Base-by-base conservation (phyloP, 2,329 filamentous ascomycete genomes). In the Whalleya microplaca region DNA sequence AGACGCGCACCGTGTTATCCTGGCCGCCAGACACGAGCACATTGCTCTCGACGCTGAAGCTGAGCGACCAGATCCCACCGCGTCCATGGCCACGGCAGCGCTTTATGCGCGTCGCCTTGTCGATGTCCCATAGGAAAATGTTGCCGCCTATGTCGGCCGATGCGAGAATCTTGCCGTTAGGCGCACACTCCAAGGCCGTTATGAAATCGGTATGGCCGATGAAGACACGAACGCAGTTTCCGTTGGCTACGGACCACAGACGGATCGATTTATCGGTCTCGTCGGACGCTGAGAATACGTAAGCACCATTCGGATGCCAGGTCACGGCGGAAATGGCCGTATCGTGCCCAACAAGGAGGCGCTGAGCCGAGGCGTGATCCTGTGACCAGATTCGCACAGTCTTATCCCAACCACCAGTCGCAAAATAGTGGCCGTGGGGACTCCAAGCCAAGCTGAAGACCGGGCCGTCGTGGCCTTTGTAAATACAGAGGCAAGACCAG, bases 231-330 rank as follows among this genome's bases (percentile, higher is more conserved):
- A 97, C 91, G 37, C 92, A 92, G 59, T 88, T 87, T 23, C 95
- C 95, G 8, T 89, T 94, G 10, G 86, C 84, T n/a, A 97, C 85
- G 9, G 92, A 88, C 95, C 95, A 99, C 94, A 99, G 98, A 27
- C 95, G 88, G 32, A 98, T 91, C 0, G 92, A 95, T 73, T 94
- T 94, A 74, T 99, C 86, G 6, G 81, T 84, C 69, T 87, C 93
- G 64, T 90, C 90, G 12, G 92, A 96, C 2, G 90, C 92, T 0
- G 95, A 97, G 74, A 99, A 97, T 44, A 97, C 80, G 67, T 98
- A 99, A 5, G 90, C 86, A 18, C 91, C 92, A 71, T 99, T 99
- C 0, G 94, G 92, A 68, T 99, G 95, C 87, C 95, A 99, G 14
- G 90, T 82, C n/a, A 97, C 82, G 43, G 88, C 87, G 49, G 96